Evolutionary conservation across 257 asterid genomes (phyloP).

Genomic region (Solanum appendiculatum): DNA sequence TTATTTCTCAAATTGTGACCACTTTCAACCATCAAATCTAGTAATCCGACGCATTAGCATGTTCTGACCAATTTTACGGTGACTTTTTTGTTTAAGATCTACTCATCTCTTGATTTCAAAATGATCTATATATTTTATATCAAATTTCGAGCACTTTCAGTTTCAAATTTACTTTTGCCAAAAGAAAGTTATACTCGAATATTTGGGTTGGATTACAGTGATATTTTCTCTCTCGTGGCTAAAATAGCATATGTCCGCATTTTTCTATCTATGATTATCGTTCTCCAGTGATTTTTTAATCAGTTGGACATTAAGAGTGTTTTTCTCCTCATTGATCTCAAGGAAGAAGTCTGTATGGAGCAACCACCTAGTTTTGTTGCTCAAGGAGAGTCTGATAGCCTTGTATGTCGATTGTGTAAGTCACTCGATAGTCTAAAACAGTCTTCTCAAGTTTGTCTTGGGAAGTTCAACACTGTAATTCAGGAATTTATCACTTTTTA

Average conservation of each 20-base stretch:
- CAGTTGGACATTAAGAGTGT: neutral
- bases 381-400: neutral
- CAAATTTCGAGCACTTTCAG: too few relatives aligned
- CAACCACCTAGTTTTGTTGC: neutral
- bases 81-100: neutral
- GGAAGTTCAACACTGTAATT: neutral
- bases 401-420: neutral
- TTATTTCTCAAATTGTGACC: neutral
- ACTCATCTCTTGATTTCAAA: too few relatives aligned
- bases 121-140: too few relatives aligned
- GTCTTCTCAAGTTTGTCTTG: neutral
- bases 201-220: neutral
- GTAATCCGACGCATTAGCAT: neutral
- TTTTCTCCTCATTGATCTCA: neutral
- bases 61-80: neutral
- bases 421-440: neutral
- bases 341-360: neutral
- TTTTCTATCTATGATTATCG: neutral
- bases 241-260: neutral
- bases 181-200: neutral
- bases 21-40: neutral
- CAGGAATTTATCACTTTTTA: neutral
- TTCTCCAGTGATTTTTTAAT: neutral
- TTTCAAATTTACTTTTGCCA: neutral
- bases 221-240: neutral